Evolutionary conservation across 768 basidiomycete genomes (phyloP).

Genomic region (Saitozyma sp.): DNA sequence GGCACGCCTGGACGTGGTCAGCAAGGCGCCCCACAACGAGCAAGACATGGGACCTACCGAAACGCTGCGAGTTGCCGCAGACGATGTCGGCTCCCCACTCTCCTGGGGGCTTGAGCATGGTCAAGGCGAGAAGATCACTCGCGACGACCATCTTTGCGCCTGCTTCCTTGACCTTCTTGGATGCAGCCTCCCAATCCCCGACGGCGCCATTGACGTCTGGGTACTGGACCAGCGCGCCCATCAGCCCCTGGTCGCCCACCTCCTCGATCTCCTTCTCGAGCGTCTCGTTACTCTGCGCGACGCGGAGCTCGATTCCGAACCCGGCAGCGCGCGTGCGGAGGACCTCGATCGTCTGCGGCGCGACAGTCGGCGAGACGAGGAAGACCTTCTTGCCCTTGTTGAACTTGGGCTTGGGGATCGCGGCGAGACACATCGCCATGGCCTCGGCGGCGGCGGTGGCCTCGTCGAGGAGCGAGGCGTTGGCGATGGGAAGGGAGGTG

Average conservation of each 20-base stretch:
- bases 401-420: slow-evolving; percentile 51
- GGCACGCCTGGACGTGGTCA: slow-evolving; percentile 61
- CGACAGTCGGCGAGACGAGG: slow-evolving; percentile 76
- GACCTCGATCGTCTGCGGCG: slow-evolving; percentile 87
- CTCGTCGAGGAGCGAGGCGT: slow-evolving; percentile 92
- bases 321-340: slow-evolving; percentile 88
- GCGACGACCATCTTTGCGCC: slow-evolving; percentile 84
- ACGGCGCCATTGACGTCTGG: slow-evolving; percentile 85
- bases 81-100: slow-evolving; percentile 99
- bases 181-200: slow-evolving; percentile 68
- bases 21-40: not conserved
- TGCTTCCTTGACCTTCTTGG: slow-evolving; percentile 66
- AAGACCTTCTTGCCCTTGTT: slow-evolving; percentile 76
- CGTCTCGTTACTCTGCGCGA: slow-evolving; percentile 63
- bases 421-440: slow-evolving; percentile 89
- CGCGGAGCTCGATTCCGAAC: slow-evolving; percentile 79
- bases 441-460: slow-evolving; percentile 92
- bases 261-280: slow-evolving; percentile 60
- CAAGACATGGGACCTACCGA: slow-evolving; percentile 59
- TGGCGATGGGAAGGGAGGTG: slow-evolving; percentile 91
- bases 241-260: slow-evolving; percentile 60
- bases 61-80: slow-evolving; percentile 90
- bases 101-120: slow-evolving; percentile 89
- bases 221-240: slow-evolving; percentile 90
- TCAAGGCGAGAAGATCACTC: slow-evolving; percentile 88